A percentile compares a stretch with the other conserved stretches of the same genome.
Evolutionary conservation across 2,329 filamentous ascomycete species (phyloP).

Genomic region (Fusarium cicatricum): DNA sequence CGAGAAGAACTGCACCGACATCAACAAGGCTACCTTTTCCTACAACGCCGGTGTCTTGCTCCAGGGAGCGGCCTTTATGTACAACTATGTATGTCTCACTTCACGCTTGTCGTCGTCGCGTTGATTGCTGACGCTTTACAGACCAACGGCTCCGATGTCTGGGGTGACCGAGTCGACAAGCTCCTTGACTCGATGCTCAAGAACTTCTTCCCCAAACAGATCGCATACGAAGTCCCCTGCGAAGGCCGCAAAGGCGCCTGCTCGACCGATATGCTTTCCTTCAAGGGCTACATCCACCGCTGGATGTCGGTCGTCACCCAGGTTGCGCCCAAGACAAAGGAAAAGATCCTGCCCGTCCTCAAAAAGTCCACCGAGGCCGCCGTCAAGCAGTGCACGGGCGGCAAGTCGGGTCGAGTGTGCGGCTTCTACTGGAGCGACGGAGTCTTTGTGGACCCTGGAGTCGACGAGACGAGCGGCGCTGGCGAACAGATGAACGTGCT

Average conservation of each 20-base stretch:
- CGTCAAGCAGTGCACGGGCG: conserved; percentile 68
- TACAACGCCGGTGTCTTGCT: conserved; percentile 71
- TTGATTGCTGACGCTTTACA: conserved; percentile 41
- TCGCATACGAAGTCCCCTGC: conserved; percentile 74
- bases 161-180: conserved; percentile 64
- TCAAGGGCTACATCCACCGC: conserved; percentile 74
- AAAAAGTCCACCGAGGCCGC: conserved; percentile 66
- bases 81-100: conserved; percentile 62
- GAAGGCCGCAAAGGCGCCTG: conserved; percentile 65
- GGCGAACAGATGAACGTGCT: conserved; percentile 68
- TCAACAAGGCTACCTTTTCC: conserved; percentile 71
- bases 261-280: conserved; percentile 75
- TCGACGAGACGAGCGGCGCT: conserved; percentile 64
- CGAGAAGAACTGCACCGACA: conserved; percentile 64
- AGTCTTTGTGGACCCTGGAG: conserved; percentile 54
- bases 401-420: conserved; percentile 65
- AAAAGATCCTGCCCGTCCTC: conserved; percentile 65
- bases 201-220: conserved; percentile 64
- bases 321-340: conserved; percentile 66
- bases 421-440: conserved; percentile 68
- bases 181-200: conserved; percentile 60
- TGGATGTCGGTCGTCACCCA: conserved; percentile 70
- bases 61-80: conserved; percentile 73
- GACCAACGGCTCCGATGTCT: conserved; percentile 62
- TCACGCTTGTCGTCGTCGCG: too few relatives aligned